Conservation (phyloP, 257 asterid genomes). For the Lycium barbarum region DNA sequence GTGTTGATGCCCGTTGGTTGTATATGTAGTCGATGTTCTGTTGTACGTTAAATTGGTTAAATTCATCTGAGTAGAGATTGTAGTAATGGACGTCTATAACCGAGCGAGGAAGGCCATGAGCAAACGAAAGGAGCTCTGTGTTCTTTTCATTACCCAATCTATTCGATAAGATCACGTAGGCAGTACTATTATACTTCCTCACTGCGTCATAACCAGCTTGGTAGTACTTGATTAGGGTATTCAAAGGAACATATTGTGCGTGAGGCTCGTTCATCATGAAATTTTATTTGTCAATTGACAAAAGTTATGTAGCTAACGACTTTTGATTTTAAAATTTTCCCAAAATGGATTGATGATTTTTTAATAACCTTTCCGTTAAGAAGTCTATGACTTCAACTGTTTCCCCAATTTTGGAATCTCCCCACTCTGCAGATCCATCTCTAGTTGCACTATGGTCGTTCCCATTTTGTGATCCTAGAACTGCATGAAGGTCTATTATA, state of each 20-base stretch:
- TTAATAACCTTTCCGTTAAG: constrained; percentile 45
- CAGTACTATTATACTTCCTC: constrained; percentile 42
- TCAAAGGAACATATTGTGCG: constrained; percentile 47
- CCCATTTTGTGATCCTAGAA: constrained; percentile 60
- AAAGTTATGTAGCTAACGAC: not conserved
- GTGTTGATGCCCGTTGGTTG: constrained; percentile 43
- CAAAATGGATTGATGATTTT: not conserved
- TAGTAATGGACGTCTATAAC: constrained; percentile 63
- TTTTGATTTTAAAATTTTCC: not conserved
- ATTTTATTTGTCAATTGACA: not conserved
- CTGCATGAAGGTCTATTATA: constrained; percentile 59
- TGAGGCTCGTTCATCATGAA: constrained; percentile 54
- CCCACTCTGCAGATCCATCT: constrained; percentile 60
- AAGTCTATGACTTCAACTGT: constrained; percentile 56
- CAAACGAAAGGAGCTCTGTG: constrained; percentile 48
- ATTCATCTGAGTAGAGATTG: constrained; percentile 47
- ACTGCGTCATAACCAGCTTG: constrained; percentile 57
- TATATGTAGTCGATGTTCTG: constrained; percentile 47
- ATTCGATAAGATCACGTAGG: constrained; percentile 52
- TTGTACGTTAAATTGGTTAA: constrained; percentile 47
- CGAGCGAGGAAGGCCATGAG: constrained; percentile 40
- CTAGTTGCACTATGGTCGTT: constrained; percentile 50
- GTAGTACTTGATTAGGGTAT: constrained; percentile 45
- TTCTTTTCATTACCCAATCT: constrained; percentile 53
- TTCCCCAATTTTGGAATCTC: constrained; percentile 45